Base-by-base conservation (phyloP, 352 stramenopile species). In the Aphanomyces cochlioides region DNA sequence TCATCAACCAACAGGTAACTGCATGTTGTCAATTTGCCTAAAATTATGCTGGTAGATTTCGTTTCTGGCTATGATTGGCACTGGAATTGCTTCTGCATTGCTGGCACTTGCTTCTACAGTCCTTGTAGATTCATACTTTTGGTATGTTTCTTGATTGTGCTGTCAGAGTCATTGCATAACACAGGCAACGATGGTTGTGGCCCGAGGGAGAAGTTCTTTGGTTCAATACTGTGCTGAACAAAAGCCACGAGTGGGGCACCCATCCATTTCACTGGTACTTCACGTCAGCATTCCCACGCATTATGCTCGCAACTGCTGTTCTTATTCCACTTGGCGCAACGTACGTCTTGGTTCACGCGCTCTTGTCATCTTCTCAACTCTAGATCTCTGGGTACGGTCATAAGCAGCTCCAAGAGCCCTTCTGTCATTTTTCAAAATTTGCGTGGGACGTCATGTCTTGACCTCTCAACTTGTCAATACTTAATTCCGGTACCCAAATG, bases 161-260 rank as follows among this genome's bases (percentile, higher is more conserved):
- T 34, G 15, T 50, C 19, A 6, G 19, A n/a, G 17, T 28, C 53
- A 13, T 13, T 37, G 60, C 8, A 15, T 50, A 2, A 17, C 17
- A 40, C 67, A 80, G 72, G 78, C 83, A 87, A 72, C 84, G 88
- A 7, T 96, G 82, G 89, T 75, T 99, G 21, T 99, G 97, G 96
- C 96, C 98, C n/a, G 98, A 99, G 73, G 96, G 96, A 37, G 88
- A 96, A 66, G 98, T 99, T 7, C 85, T 99, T 37, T 99, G 94
- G 78, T 99, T 98, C 74, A 95, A 95, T 54, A 97, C 96, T 1
- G 83, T 99, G 48, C 79, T 98, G 58, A 99, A 99, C 78, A 98
- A 97, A 70, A 99, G 92, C 59, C 89, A 86, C 63, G 95, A 99
- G 73, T 99, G 96, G 96, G 98, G 98, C 34, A 91, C 96, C 39